These are phyloP conservation scores for Tulasnella sp. DNA, from an alignment of 768 basidiomycete genomes.

Conservation along the genomic window DNA sequence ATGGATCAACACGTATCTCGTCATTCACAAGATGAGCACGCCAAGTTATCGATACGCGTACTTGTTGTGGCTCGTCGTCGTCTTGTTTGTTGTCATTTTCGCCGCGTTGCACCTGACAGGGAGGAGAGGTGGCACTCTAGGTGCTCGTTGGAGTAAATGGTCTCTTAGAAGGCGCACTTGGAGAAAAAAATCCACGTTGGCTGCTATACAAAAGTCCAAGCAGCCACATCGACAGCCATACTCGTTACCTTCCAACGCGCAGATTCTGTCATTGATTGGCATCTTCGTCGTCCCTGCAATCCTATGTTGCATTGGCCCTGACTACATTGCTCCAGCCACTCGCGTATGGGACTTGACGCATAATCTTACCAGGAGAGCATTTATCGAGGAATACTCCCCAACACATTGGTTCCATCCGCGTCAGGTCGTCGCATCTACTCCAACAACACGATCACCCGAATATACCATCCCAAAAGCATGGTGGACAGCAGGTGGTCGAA, in stretches of 20 bases:
- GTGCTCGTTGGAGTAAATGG: conserved; percentile 48
- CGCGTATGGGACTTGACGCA: conserved; percentile 33
- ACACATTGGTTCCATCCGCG: conserved; percentile 14
- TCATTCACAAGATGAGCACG: conserved; percentile 40
- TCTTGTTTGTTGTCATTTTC: conserved; percentile 30
- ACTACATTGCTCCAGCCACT: conserved; percentile 46
- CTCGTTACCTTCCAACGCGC: conserved; percentile 49
- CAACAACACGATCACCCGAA: conserved; percentile 33
- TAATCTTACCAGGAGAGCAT: conserved; percentile 18
- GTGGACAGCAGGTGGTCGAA: conserved; percentile 58
- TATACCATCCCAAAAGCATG: conserved; percentile 52
- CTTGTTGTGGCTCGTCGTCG: conserved; percentile 45
- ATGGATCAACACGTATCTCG: conserved; percentile 46
- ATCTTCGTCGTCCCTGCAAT: conserved; percentile 34
- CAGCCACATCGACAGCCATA: conserved; percentile 32
- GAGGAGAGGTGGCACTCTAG: conserved; percentile 29
- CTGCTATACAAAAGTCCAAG: conserved; percentile 25
- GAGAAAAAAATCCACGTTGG: conserved; percentile 35
- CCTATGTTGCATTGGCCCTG: conserved; percentile 47
- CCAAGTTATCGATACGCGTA: conserved; percentile 45
- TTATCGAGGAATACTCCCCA: conserved; percentile 12
- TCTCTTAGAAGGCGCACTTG: conserved; percentile 44
- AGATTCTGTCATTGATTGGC: conserved; percentile 38
- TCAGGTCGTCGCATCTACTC: conserved; percentile 25
- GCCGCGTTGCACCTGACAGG: conserved; percentile 35